Percentiles rank a stretch among this genome's conserved stretches.
Evolutionary conservation across 1,284 basidiomycete species (phyloP).

Genomic region (Leccinum huronense): DNA sequence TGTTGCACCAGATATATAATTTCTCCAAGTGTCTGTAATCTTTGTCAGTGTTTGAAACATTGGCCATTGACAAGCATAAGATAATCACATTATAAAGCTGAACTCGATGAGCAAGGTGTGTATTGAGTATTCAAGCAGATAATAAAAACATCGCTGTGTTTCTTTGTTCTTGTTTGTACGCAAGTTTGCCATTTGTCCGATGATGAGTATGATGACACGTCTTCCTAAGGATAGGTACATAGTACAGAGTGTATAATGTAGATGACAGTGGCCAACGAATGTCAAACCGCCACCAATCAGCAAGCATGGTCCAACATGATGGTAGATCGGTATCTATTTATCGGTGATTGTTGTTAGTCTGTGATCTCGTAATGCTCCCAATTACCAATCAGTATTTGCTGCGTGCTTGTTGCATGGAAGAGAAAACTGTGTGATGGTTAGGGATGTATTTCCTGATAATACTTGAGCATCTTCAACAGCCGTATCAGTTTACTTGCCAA

Average conservation of each 20-base stretch:
- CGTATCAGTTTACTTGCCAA: background rate
- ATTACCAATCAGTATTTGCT: background rate
- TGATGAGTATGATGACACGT: background rate
- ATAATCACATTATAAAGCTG: background rate
- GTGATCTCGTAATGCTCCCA: background rate
- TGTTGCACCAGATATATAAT: background rate
- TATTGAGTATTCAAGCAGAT: background rate
- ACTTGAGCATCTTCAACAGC: background rate
- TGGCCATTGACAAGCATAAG: background rate
- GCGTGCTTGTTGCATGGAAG: background rate
- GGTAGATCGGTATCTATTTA: background rate
- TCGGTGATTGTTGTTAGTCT: background rate
- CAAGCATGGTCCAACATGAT: background rate
- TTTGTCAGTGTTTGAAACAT: background rate
- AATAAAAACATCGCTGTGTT: background rate
- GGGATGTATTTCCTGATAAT: background rate
- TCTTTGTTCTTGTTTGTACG: background rate
- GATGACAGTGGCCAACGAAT: background rate
- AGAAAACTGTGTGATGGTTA: background rate
- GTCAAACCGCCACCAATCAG: background rate
- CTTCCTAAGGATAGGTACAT: background rate
- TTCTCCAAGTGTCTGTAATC: background rate
- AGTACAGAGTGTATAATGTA: background rate
- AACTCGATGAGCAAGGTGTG: background rate
- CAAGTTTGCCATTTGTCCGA: background rate